These are phyloP conservation scores for Pachyrhizus erosus DNA, from an alignment of 306 rosid species.

Conservation along the genomic window DNA sequence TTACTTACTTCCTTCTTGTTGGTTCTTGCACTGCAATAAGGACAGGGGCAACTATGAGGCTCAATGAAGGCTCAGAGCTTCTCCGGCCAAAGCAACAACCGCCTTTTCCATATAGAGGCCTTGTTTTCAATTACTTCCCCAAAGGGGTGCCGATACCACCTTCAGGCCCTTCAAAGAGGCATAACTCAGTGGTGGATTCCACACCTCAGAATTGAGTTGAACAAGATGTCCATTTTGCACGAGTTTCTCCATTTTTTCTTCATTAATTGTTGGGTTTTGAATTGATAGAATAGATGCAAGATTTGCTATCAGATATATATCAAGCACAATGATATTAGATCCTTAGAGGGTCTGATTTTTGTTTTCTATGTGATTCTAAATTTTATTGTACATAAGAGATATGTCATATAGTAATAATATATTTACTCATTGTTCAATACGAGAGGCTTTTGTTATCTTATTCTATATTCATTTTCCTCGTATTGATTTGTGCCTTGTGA, in stretches of 20 bases:
- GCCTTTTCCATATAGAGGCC: conserved; percentile 43
- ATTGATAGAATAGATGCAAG: conserved; percentile 31
- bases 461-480: conserved; percentile 10
- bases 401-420: conserved; percentile 31
- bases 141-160: conserved; percentile 74
- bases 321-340: conserved; percentile 41
- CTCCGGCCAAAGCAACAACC: conserved; percentile 28
- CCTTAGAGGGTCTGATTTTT: conserved; percentile 39
- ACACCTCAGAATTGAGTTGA: conserved; percentile 59
- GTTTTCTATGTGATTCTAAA: conserved; percentile 37
- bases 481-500: conserved; percentile 16
- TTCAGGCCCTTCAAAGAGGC: conserved; percentile 92
- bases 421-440: conserved; percentile 38
- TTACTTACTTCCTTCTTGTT: conserved; percentile 53
- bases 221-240: not conserved
- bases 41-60: conserved; percentile 49
- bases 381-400: conserved; percentile 44
- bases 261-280: conserved; percentile 23
- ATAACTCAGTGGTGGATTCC: conserved; percentile 67
- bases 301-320: conserved; percentile 47
- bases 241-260: conserved; percentile 7
- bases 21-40: conserved; percentile 69
- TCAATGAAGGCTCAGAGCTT: conserved; percentile 38
- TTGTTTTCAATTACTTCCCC: conserved; percentile 77
- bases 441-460: not conserved